These are phyloP conservation scores for Aspergillus fijiensis DNA, from an alignment of 2,329 filamentous ascomycete genomes.

Conservation along the genomic window DNA sequence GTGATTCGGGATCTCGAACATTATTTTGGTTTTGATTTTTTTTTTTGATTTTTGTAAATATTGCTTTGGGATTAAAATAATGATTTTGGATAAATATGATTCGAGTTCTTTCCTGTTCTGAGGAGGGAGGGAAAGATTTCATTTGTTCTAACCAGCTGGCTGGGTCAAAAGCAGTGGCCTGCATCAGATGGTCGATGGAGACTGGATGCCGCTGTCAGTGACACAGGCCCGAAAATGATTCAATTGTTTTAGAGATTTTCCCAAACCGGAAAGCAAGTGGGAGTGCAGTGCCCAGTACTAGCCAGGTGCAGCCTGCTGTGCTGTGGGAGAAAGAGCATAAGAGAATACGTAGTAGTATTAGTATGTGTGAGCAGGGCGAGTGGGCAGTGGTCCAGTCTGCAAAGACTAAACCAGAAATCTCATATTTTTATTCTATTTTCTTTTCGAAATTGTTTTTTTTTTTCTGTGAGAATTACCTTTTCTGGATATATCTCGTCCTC, in stretches of 20 bases:
- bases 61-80: not conserved
- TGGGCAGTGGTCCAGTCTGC: not conserved
- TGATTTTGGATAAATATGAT: not conserved
- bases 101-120: not conserved
- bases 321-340: slow-evolving; percentile 9
- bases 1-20: not conserved
- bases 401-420: slow-evolving; percentile 4
- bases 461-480: not conserved
- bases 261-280: slow-evolving; percentile 13
- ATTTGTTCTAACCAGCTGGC: slow-evolving; percentile 13
- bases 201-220: slow-evolving; percentile 30
- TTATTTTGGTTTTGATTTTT: not conserved
- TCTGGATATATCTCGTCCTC: not conserved
- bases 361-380: not conserved
- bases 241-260: slow-evolving; percentile 16
- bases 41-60: not conserved
- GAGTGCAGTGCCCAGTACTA: too few relatives aligned
- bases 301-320: too few relatives aligned
- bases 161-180: slow-evolving; percentile 29
- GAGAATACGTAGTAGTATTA: slow-evolving; percentile 1
- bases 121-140: not conserved
- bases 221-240: slow-evolving; percentile 19
- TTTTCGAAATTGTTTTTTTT: not conserved
- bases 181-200: slow-evolving; percentile 30
- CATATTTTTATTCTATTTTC: not conserved